Conservation (phyloP, 306 rosid species). For the Lathyrus tuberosus region DNA sequence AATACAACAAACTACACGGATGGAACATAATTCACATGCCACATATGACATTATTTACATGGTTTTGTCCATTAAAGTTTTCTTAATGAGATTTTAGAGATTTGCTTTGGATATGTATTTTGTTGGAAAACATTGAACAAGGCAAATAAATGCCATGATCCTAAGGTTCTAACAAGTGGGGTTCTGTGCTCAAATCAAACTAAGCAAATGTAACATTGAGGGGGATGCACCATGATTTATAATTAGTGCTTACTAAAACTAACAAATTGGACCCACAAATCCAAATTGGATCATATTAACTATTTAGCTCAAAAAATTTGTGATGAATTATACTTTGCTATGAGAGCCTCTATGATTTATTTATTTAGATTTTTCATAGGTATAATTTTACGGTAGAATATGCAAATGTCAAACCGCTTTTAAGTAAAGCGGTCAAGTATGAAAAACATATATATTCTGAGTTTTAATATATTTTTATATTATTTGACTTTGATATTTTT, state of each 20-base stretch:
- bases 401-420: too few species aligned
- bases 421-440: too few species aligned
- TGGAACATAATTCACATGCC: slow-evolving; percentile 32
- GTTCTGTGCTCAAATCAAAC: slow-evolving; percentile 38
- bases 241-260: slow-evolving; percentile 38
- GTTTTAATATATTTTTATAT: too few species aligned
- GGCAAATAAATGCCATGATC: slow-evolving; percentile 54
- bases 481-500: too few species aligned
- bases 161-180: slow-evolving; percentile 55
- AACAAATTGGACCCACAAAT: slow-evolving; percentile 41
- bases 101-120: slow-evolving; percentile 39
- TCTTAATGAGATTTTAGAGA: slow-evolving; percentile 37
- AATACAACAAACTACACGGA: slow-evolving; percentile 39
- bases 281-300: slow-evolving; percentile 21
- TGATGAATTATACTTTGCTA: background rate
- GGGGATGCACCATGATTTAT: slow-evolving; percentile 57
- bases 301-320: background rate
- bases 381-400: too few species aligned
- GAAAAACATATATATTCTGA: too few species aligned
- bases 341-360: background rate
- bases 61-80: slow-evolving; percentile 34
- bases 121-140: slow-evolving; percentile 53
- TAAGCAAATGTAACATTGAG: slow-evolving; percentile 38
- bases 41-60: slow-evolving; percentile 29
- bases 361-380: too few species aligned